Evolutionary conservation across 2,329 filamentous ascomycete species (phyloP).

Genomic region (Neonectria ditissima): DNA sequence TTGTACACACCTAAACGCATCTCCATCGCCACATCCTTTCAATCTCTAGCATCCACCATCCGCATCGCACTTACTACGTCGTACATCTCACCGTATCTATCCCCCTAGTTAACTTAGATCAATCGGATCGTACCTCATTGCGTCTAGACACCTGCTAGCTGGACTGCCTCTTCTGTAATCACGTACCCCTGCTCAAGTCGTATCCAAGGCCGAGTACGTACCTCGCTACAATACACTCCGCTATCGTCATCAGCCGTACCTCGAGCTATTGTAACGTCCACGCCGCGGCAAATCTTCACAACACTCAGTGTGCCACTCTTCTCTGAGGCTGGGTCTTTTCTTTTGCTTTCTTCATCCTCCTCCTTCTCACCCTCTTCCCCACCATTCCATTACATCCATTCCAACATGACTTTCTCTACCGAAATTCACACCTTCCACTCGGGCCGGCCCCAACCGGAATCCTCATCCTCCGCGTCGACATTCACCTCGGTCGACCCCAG

Average conservation of each 20-base stretch:
- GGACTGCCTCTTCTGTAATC: not conserved
- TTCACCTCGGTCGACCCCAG: constrained; percentile 83
- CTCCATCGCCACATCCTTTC: not conserved
- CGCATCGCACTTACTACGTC: not conserved
- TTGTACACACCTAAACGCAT: not conserved
- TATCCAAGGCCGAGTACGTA: not conserved
- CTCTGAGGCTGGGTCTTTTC: not conserved
- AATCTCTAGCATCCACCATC: constrained; percentile 1
- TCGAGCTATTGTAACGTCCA: not conserved
- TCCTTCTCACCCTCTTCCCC: not conserved
- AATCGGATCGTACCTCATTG: not conserved
- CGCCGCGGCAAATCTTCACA: constrained; percentile 2
- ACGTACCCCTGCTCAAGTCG: not conserved
- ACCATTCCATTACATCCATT: not conserved
- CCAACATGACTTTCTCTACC: constrained; percentile 51
- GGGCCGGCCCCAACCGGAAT: constrained; percentile 71
- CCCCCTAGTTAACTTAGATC: not conserved
- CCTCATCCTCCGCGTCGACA: constrained; percentile 67
- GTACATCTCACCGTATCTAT: constrained; percentile 1
- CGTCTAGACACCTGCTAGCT: not conserved
- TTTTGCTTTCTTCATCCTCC: not conserved
- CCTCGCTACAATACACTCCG: not conserved
- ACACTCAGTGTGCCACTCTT: not conserved
- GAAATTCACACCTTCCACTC: constrained; percentile 78
- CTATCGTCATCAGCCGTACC: constrained; percentile 2